Base-by-base conservation (phyloP, 176 grass and related monocot genomes). In the Chrysopogon serrulatus region DNA sequence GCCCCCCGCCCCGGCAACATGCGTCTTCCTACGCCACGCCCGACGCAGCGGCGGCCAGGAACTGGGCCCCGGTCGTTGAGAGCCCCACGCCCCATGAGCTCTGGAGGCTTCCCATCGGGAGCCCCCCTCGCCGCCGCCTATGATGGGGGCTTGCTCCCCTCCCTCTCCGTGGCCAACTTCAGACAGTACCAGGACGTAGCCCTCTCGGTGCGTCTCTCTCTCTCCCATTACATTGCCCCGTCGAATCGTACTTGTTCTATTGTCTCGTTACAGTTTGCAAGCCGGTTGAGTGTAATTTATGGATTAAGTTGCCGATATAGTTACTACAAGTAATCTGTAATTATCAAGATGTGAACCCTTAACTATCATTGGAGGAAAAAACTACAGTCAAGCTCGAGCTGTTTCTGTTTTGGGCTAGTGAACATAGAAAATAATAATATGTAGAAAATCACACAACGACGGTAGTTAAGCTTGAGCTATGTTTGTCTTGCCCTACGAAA, bases 171-270 rank as follows among this genome's bases (percentile, higher is more conserved):
- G 1, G 86, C 82, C 82, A 88, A 87, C 31, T 98, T 98, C 82
- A 98, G 78, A 71, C 88, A 93, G 64, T 93, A 91, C 82, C 95
- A 98, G 86, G 87, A 98, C 31, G 79, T 84, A 16, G 85, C 95
- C 41, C 54, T 90, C 76, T 86, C 78, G 87, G 95, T 98, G 86
- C 83, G 78, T 51, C 8, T 56, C 32, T 61, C 79, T 2, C 17
- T n/a, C n/a, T n/a, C n/a, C n/a, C 41, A 28, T 73, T 44, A 45
- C 14, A 72, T 72, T 27, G 41, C 57, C 57, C 24, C 27, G 41
- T 49, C 3, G 47, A 66, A 35, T 66, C 13, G 1, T 9, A 24
- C 19, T 66, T 35, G 30, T 33, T 24, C 24, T 54, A 61, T 74
- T 26, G 19, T 66, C 15, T 36, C 45, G 42, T 26, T 37, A 37